phyloP scores from a whole-genome alignment of 176 grass and related monocot genomes.

The barley (Hordeum vulgare) region DNA sequence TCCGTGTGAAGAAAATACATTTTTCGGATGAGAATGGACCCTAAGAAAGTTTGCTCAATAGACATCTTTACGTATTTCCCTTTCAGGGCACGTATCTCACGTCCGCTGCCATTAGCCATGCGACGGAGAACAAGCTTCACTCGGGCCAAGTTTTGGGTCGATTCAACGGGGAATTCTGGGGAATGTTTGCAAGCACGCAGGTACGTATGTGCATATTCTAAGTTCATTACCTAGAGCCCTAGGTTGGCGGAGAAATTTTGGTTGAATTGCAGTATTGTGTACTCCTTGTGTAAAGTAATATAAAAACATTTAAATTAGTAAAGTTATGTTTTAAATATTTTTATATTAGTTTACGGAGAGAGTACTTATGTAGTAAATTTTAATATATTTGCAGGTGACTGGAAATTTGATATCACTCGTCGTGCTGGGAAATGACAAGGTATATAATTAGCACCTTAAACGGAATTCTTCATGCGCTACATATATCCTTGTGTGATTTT shows the following conservation, averaged over 20 bases:
- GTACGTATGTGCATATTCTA: background rate
- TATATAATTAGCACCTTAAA: background rate
- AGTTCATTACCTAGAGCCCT: background rate
- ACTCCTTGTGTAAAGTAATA: too few relatives aligned
- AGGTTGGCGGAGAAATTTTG: background rate
- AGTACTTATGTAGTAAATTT: background rate
- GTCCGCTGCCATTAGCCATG: background rate
- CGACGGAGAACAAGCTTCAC: background rate
- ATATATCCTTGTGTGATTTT: background rate
- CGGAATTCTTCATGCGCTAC: background rate
- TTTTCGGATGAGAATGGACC: background rate
- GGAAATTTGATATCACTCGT: background rate
- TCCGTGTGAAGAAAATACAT: background rate
- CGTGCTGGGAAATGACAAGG: background rate
- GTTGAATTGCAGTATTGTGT: background rate
- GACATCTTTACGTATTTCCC: background rate
- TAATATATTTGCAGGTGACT: background rate
- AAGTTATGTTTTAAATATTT: too few relatives aligned
- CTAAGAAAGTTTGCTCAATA: background rate
- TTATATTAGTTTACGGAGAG: too few relatives aligned
- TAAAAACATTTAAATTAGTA: too few relatives aligned
- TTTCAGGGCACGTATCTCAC: constrained; percentile 13
- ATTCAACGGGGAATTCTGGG: constrained; percentile 4
- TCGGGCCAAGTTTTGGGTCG: background rate
- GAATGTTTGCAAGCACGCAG: constrained; percentile 6